phyloP scores from a whole-genome alignment of 768 basidiomycete species.

The Pulveroboletus sp. region DNA sequence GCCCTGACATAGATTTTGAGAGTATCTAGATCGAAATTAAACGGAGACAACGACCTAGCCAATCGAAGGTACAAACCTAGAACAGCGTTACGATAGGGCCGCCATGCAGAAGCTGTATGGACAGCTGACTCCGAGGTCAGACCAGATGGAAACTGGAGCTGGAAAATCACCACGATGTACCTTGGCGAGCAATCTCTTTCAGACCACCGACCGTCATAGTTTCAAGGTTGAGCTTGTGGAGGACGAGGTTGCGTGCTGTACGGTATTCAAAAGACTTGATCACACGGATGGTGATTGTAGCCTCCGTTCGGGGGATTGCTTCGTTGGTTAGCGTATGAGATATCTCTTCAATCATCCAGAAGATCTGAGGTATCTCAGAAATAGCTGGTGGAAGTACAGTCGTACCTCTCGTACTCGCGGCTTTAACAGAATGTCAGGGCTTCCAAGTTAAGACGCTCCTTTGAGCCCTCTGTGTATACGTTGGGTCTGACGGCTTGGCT shows the following conservation, averaged over 20 bases:
- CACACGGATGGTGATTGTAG: constrained; percentile 84
- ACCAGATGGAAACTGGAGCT: neutral
- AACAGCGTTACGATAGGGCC: constrained; percentile 70
- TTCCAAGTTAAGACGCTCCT: no score
- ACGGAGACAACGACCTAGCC: neutral
- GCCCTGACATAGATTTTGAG: constrained; percentile 92
- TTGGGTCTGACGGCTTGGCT: no score
- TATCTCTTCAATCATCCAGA: constrained; percentile 31
- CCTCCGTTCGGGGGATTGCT: constrained; percentile 62
- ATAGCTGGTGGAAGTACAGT: neutral
- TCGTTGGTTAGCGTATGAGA: constrained; percentile 56
- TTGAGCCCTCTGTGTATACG: no score
- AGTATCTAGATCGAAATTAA: constrained; percentile 56
- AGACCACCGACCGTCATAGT: constrained; percentile 73
- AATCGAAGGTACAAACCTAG: constrained; percentile 50
- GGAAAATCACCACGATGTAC: constrained; percentile 35
- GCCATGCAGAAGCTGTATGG: constrained; percentile 74
- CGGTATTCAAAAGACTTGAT: constrained; percentile 95
- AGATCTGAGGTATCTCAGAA: neutral
- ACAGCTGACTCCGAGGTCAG: constrained; percentile 46
- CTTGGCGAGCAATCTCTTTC: constrained; percentile 65
- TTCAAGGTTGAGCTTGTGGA: constrained; percentile 77
- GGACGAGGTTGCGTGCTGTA: constrained; percentile 82
- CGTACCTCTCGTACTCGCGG: no score
- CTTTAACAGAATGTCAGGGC: no score